Percentiles rank a stretch among this genome's conserved stretches.
phyloP scores from a whole-genome alignment of 179 eudicot genomes.

The Silene coronaria region DNA sequence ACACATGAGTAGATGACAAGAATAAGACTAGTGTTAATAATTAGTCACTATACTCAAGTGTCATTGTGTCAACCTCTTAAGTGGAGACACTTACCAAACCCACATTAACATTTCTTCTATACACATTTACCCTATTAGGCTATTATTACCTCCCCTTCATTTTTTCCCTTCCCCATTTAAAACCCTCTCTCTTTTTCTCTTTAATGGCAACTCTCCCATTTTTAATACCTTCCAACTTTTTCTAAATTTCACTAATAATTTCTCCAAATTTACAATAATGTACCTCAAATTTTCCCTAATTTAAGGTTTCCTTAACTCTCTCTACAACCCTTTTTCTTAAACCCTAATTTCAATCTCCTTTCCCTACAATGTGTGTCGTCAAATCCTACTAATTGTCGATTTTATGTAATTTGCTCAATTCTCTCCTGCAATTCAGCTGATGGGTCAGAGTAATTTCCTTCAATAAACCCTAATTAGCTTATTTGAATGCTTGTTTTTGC shows the following conservation, averaged over 20 bases:
- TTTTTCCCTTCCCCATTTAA: not conserved
- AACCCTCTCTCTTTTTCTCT: not conserved
- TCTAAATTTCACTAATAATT: not conserved
- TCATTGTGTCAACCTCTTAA: slow-evolving; percentile 16
- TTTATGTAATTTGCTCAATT: not conserved
- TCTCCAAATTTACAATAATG: slow-evolving; percentile 12
- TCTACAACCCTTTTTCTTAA: slow-evolving; percentile 14
- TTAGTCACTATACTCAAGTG: not conserved
- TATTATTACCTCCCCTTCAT: no score
- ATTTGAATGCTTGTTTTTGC: not conserved
- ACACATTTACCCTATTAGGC: no score
- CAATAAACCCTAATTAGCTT: slow-evolving; percentile 9
- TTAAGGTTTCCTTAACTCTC: slow-evolving; percentile 15
- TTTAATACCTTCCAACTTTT: not conserved
- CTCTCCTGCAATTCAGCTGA: no score
- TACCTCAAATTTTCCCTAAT: slow-evolving; percentile 1
- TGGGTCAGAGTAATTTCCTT: slow-evolving; percentile 2
- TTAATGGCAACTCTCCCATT: not conserved
- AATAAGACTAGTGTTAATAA: not conserved
- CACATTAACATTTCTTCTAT: not conserved
- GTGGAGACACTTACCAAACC: slow-evolving; percentile 9
- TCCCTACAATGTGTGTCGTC: slow-evolving; percentile 12
- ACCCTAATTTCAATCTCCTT: slow-evolving; percentile 15
- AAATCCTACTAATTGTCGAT: not conserved
- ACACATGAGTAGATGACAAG: not conserved